Conservation (phyloP, 352 stramenopile species). For the Globisporangium uncinulatum region DNA sequence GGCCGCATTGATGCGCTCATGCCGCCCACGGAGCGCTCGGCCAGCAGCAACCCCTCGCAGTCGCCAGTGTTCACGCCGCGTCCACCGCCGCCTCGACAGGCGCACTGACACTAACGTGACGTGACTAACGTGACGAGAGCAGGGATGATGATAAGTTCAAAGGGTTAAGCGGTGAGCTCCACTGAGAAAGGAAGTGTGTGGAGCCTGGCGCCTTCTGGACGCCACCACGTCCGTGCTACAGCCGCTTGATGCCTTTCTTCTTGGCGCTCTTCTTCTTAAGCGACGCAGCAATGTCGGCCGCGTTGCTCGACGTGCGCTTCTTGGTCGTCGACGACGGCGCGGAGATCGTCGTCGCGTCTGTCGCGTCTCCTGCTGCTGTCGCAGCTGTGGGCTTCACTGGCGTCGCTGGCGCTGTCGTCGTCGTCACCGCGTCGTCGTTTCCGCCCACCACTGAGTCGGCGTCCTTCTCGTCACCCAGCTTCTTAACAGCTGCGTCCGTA, state of each 20-base stretch:
- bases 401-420: constrained; percentile 4
- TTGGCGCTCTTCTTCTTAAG: constrained; percentile 68
- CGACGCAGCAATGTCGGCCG: constrained; percentile 11
- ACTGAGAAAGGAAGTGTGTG: not conserved
- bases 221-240: constrained; percentile 19
- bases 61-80: constrained; percentile 5
- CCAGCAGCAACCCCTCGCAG: not conserved
- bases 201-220: not conserved
- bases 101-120: not conserved
- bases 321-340: constrained; percentile 21
- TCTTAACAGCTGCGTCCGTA: not conserved
- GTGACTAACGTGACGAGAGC: no score
- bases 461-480: not conserved
- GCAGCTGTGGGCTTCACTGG: constrained; percentile 4
- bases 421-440: not conserved
- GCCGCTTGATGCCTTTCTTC: constrained; percentile 69
- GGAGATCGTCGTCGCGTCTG: constrained; percentile 5
- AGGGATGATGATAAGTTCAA: no score
- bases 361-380: not conserved
- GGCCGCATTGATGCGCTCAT: constrained; percentile 32
- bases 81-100: constrained; percentile 9
- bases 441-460: not conserved
- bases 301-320: constrained; percentile 39
- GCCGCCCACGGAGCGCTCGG: constrained; percentile 3
- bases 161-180: no score